Evolutionary conservation across 2,329 filamentous ascomycete genomes (phyloP), one percentile per base, ranked within the genome.

Genomic region (Calonectria pauciramosa): DNA sequence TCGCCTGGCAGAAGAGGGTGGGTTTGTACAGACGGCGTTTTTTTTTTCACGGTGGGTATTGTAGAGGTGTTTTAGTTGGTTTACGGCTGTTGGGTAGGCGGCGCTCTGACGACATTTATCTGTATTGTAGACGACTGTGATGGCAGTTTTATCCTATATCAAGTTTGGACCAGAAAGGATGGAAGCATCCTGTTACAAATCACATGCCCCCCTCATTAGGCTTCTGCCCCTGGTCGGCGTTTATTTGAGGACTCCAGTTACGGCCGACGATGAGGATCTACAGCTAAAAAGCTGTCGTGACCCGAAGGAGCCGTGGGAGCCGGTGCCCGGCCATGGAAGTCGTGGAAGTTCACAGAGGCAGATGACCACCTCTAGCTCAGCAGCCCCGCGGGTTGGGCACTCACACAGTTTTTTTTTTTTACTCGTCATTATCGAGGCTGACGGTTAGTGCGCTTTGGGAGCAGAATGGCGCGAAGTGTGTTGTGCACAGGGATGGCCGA

Each of bases 221-320:
- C 74, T 66, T 54, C 54, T 60, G 38, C 68, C 36, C 70, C 66
- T 66, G 18, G 30, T 49, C 49, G 59, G 51, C 71, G 68, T 59
- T 72, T 65, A 60, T 66, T 63, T 56, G 74, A 59, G 56, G 23
- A 41, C 73, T 60, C 75, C 78, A 80, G 68, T 70, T 70, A 73
- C 75, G 73, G 74, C 52, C 49, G 52, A 73, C 73, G 69, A 71
- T 38, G 51, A 65, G 63, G 52, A 60, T 51, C 66, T 68, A 64
- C 68, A 68, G 49, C 44, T 41, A 47, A 66, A 65, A 26, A 26
- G 32, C 16, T 47, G 76, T 75, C 26, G 73, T 73, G 72, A 74
- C 72, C 78, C 78, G 78, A 75, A 71, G 74, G 77, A 80, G 76
- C 77, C 78, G 78, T 77, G 78, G 71, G 76, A 79, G 75, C 72